Conservation (phyloP, 331 rosid genomes). For the Spiraea crenata region DNA sequence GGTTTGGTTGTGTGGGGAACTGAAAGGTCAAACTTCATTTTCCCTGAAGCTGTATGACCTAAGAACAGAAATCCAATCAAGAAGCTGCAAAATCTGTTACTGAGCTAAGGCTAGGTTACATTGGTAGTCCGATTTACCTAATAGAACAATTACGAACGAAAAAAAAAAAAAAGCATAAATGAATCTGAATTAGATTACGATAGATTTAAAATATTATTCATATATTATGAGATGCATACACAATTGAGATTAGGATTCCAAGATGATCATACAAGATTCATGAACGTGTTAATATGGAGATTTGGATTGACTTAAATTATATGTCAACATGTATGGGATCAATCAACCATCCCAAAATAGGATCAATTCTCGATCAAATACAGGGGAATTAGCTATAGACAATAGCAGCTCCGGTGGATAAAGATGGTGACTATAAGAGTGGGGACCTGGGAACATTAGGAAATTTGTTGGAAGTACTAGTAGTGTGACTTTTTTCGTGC, state of each 20-base stretch:
- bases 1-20: neutral
- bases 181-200: too few species aligned
- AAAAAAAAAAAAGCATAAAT: too few species aligned
- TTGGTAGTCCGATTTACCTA: too few species aligned
- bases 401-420: neutral
- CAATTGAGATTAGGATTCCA: too few species aligned
- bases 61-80: neutral
- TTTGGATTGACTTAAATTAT: neutral
- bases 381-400: neutral
- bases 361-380: neutral
- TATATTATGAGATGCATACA: too few species aligned
- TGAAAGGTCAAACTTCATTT: neutral
- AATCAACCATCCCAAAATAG: neutral
- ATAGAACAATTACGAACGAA: too few species aligned
- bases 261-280: too few species aligned
- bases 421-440: neutral
- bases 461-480: neutral
- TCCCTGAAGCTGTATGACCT: conserved; percentile 9
- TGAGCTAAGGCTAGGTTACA: too few species aligned
- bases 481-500: neutral
- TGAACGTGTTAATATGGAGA: neutral
- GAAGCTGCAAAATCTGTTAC: neutral
- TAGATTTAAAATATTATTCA: too few species aligned
- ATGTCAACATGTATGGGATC: neutral
- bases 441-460: conserved; percentile 17